Evolutionary conservation across 768 basidiomycete genomes (phyloP), one percentile per base, ranked within the genome.

Genomic region (Lactifluus echinatus): DNA sequence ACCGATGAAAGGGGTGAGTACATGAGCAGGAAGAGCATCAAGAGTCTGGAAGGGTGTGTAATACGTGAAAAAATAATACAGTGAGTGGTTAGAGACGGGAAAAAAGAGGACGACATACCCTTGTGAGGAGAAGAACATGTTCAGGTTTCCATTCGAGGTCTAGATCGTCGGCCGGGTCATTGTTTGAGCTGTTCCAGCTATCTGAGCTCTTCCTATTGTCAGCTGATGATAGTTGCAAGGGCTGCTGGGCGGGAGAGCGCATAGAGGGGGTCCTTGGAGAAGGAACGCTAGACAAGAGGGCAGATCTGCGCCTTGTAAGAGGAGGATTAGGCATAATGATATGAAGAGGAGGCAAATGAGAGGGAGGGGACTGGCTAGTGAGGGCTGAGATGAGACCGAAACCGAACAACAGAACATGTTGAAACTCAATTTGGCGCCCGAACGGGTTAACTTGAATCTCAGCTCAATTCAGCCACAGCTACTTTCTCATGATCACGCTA

Each of bases 1-100:
- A 29, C 90, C 89, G 62, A 86, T 84, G 76, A 89, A 92, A 53
- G 89, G 90, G 15, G 90, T 92, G 68, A 89, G 76, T n/a, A 93
- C 79, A 64, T 91, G 87, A 6, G 84, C 74, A 10, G 89, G 89
- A 57, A 91, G 81, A 43, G 85, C 84, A 67, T 93, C 90, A 10
- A 93, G 78, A 15, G 90, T 89, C 89, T 89, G 57, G 6, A 15
- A 17, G 21, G 34, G 61, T 39, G 39, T 8, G n/a, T n/a, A n/a
- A n/a, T n/a, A 7, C 19, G 3, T 6, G 58, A 1, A 60, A 51
- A 55, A 15, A 42, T 21, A 45, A 59, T 34, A 59, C 48, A 50
- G 36, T 59, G 37, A 63, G 48, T 48, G 24, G 55, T 42, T 60
- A 10, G 53, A 45, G 50, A 48, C 42, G 53, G 42, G 24, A 31